These are phyloP conservation scores for Suhomyces ambrosiae DNA, from an alignment of 1,139 yeast species.

Conservation along the genomic window DNA sequence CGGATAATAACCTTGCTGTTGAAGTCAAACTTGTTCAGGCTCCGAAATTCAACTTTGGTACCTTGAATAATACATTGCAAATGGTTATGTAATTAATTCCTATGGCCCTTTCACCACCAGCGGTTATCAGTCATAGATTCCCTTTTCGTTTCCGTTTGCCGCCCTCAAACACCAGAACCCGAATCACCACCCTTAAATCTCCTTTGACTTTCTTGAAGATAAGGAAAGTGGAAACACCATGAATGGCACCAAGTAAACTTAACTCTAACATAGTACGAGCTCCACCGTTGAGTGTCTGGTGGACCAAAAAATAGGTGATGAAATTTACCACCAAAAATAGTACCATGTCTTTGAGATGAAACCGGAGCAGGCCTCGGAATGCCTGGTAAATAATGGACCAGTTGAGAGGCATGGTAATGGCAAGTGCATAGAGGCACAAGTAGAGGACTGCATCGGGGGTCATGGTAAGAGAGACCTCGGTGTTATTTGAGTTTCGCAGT, in stretches of 20 bases:
- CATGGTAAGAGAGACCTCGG: constrained; percentile 6
- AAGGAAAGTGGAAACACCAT: not conserved
- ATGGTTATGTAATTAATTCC: too few species aligned
- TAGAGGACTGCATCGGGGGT: constrained; percentile 1
- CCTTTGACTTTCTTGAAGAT: not conserved
- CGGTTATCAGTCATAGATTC: not conserved
- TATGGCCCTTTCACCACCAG: too few species aligned
- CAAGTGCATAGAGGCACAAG: constrained; percentile 1
- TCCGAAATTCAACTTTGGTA: too few species aligned
- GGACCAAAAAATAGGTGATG: not conserved
- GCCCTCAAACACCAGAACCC: not conserved
- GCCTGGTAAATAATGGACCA: not conserved
- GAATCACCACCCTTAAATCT: not conserved
- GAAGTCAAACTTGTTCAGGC: too few species aligned
- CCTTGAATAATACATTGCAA: too few species aligned
- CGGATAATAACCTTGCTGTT: too few species aligned
- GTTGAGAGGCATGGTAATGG: constrained; percentile 3
- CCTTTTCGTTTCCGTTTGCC: not conserved
- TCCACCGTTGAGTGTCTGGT: not conserved
- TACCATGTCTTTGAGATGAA: not conserved
- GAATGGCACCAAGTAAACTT: not conserved
- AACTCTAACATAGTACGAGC: not conserved
- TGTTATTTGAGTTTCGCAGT: not conserved
- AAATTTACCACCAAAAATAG: not conserved
- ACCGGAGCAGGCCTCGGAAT: not conserved